Base-by-base conservation (phyloP, 495 filamentous ascomycete species). In the Lophium mytilinum region DNA sequence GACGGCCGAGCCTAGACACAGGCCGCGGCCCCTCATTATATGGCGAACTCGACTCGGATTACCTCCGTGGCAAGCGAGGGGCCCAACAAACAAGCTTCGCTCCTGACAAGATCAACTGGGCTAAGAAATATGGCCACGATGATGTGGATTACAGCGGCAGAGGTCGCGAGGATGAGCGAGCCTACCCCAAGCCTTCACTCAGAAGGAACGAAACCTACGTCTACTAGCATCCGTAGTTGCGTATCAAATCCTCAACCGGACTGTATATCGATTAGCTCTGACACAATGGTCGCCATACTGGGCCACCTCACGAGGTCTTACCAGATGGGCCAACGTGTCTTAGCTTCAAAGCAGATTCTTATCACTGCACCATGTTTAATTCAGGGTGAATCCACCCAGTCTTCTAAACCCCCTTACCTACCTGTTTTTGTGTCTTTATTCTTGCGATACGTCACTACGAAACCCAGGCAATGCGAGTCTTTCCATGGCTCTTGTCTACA, bases 1-100 rank as follows among this genome's bases (percentile, higher is more conserved):
- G 55, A 15, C 37, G 19, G 12, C 45, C 45, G 3, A 33, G 19
- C 21, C 45, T 48, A 24, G 45, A 48, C 30, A 43, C 35, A 43
- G 61, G 57, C 4, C 61, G 61, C 17, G 61, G 57, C 19, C 45
- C 53, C 30, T 47, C 50, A 11, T 41, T 64, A 17, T 64, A 54
- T 45, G 61, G 61, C 12, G 61, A 64, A 41, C 19, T 64, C 33
- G 15, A 9, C 14, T 34, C 30, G 8, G 39, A 57, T 17, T 50
- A 10, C 17, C 51, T 30, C 0, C 37, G 30, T 9, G 39, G 55
- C n/a, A 50, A 58, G 17, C 39, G 40, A 17, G 49, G n/a, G 17
- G 43, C 53, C 1, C 57, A 42, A 21, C 52, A 53, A 24, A 51
- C 53, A n/a, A 64, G 57, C 37, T 60, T 43, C 21, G 43, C 19